Evolutionary conservation across 2,329 filamentous ascomycete species (phyloP), one percentile per base, ranked within the genome.

Genomic region (Aschersonia sp.): DNA sequence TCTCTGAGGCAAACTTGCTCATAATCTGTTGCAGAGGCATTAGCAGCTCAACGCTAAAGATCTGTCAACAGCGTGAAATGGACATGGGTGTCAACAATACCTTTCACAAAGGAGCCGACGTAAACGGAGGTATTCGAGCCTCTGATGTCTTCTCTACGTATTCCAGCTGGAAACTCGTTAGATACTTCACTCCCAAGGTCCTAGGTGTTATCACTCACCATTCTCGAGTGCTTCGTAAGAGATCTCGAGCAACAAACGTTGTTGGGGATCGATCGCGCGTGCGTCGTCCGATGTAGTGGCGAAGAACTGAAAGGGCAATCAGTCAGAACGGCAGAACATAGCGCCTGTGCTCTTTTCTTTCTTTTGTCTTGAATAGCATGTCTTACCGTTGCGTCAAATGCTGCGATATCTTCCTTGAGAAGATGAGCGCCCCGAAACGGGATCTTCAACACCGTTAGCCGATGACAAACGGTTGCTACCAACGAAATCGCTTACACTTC

Each of bases 201-300:
- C 11, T 12, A 3, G 31, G 45, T 30, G 12, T 7, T n/a, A 32
- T 10, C 30, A 4, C 7, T 52, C 58, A 70, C 71, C 69, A 50
- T 68, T 73, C 50, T 75, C 72, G 1, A 74, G 59, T 22, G 70
- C 69, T 51, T 75, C 72, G 41, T 73, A 74, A 3, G 66, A 68
- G 6, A 66, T 60, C 50, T 77, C 73, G 1, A 77, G 64, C 1
- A 74, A 59, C 29, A 74, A 60, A n/a, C 73, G 60, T 51, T 74
- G 71, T 48, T 74, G 71, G 6, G 73, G 73, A 45, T 77, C 74
- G 48, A 76, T 70, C 4, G 73, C 70, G 30, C 66, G 65, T 14
- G 72, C 72, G 46, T 76, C 72, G 14, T 71, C 68, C 0, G 70
- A 63, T 0, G 71, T 61, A 4, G 76, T 62, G 0, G 66, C 66